Evolutionary conservation across 2,329 filamentous ascomycete genomes (phyloP), one percentile per base, ranked within the genome.

Genomic region (Colletotrichum sp.): DNA sequence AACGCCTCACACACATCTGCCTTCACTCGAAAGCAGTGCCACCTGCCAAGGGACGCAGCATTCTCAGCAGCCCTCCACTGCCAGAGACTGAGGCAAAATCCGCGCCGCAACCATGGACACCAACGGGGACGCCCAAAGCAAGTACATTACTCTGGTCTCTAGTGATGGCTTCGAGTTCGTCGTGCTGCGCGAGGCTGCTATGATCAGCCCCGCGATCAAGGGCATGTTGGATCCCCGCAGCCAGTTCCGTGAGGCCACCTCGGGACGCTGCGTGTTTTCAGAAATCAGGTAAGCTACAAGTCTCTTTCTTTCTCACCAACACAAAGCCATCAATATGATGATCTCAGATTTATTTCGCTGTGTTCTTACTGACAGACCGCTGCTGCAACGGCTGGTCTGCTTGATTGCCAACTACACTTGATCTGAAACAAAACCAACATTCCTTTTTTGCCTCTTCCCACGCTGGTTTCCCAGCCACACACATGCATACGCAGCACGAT

Each of bases 121-220:
- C 57, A 67, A 76, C 60, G 74, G 71, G 39, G 72, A 68, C 52
- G 59, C 74, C 34, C 65, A 78, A 22, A 91, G 90, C 84, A 92
- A 95, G 81, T 96, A 95, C 84, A 90, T 96, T 78, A 96, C 94
- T 7, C 91, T 96, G 68, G 89, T 96, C 57, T 95, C 94, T 1
- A 90, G 88, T 79, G 94, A 96, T 84, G 93, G 91, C 80, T 95
- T 92, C 82, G 94, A 95, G 86, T 96, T 95, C 82, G 91, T 94
- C 78, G 89, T 96, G 68, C 87, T 94, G 71, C 92, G 94, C 70
- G 93, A 94, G 66, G 93, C 94, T 4, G 92, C 94, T 75, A 88
- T 91, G 80, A 87, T 94, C 81, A 94, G 93, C 79, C 92, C 92
- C 39, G 90, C 93, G 74, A 93, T 96, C 85, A 94, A 92, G 85